These are phyloP conservation scores for Piper betle DNA, from an alignment of 164 flowering plant species.

Conservation along the genomic window DNA sequence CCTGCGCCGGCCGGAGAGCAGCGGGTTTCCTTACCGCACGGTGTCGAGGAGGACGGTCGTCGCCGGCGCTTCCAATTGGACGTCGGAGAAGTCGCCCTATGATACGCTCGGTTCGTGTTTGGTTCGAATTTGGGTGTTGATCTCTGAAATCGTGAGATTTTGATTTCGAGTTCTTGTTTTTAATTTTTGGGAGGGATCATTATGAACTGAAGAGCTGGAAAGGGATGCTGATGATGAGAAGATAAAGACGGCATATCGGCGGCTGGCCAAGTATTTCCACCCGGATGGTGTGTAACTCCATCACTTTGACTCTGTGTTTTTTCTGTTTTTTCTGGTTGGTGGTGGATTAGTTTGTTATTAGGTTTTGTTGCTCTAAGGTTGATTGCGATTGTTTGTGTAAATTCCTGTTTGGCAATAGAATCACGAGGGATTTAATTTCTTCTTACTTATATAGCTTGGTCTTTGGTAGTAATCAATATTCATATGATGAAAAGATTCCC, in stretches of 20 bases:
- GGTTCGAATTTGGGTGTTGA: background rate
- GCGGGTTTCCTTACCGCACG: no score
- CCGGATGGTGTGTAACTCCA: slow-evolving; percentile 79
- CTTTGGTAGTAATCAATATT: no score
- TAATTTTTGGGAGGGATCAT: background rate
- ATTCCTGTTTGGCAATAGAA: no score
- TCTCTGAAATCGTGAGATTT: background rate
- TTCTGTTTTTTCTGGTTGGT: background rate
- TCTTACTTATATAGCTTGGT: no score
- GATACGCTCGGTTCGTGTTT: no score
- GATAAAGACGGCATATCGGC: slow-evolving; percentile 76
- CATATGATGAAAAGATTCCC: no score
- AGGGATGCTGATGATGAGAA: slow-evolving; percentile 84
- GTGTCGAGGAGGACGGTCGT: no score
- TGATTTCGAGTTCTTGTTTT: background rate
- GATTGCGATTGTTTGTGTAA: background rate
- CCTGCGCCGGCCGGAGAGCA: no score
- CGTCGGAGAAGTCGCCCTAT: no score
- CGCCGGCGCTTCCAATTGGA: no score
- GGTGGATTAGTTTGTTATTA: background rate
- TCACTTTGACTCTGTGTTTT: background rate
- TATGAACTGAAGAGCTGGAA: slow-evolving; percentile 49
- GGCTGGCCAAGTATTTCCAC: slow-evolving; percentile 87
- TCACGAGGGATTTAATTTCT: no score
- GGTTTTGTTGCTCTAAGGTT: background rate